Conservation (phyloP, 2,329 filamentous ascomycete species). For the Aspergillus neoniger region DNA sequence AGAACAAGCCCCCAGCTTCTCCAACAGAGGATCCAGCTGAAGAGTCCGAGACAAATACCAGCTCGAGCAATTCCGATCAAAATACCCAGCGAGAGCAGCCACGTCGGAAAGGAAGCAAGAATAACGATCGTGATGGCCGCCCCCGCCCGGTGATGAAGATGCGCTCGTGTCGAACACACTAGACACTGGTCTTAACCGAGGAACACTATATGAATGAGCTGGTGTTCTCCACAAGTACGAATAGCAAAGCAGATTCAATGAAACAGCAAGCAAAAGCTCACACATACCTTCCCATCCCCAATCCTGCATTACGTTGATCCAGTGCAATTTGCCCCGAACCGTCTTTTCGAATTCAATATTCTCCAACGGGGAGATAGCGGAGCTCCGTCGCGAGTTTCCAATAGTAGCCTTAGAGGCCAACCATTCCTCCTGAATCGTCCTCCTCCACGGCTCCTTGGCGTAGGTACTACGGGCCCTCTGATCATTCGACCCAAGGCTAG, state of each 20-base stretch:
- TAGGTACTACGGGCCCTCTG: not conserved
- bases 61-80: not conserved
- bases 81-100: conserved; percentile 2
- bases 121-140: not conserved
- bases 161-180: not conserved
- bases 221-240: not conserved
- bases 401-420: conserved; percentile 14
- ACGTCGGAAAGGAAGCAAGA: not conserved
- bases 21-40: conserved; percentile 6
- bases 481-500: conserved; percentile 1
- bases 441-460: conserved; percentile 31
- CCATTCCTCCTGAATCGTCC: conserved; percentile 14
- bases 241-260: conserved; percentile 11
- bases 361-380: conserved; percentile 37
- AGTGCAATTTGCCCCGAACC: conserved; percentile 67
- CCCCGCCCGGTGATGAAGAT: not conserved
- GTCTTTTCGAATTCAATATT: conserved; percentile 62
- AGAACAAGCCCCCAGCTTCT: conserved; percentile 2
- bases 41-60: not conserved
- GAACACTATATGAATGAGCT: conserved; percentile 35
- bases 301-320: conserved; percentile 71
- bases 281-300: conserved; percentile 71
- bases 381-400: conserved; percentile 29
- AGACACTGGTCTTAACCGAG: conserved; percentile 34
- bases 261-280: not conserved